Conservation (phyloP, 148 eudicot genomes). For the Tetragonia tetragonoides region DNA sequence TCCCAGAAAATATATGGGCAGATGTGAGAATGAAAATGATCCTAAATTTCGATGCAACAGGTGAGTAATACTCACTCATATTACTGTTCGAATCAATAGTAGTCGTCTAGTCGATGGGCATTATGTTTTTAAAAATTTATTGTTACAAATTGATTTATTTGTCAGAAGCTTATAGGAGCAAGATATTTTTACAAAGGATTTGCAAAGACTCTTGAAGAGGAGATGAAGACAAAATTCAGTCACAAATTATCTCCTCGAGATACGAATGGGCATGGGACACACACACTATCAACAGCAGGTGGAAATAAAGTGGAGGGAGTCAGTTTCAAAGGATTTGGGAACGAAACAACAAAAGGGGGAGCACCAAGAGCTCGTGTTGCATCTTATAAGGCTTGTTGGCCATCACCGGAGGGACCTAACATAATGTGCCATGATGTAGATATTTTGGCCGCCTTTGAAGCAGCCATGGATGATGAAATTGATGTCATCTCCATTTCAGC, state of each 20-base stretch:
- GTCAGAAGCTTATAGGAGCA: slow-evolving; percentile 17
- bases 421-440: slow-evolving; percentile 10
- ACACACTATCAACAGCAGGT: slow-evolving; percentile 12
- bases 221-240: too few species aligned
- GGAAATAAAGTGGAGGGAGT: neutral
- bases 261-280: neutral
- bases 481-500: slow-evolving; percentile 16
- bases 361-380: slow-evolving; percentile 24
- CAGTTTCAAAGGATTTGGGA: slow-evolving; percentile 5
- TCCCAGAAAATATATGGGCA: slow-evolving; percentile 11
- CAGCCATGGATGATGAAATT: slow-evolving; percentile 17
- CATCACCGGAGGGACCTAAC: neutral
- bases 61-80: too few species aligned
- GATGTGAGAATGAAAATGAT: slow-evolving; percentile 13
- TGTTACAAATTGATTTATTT: too few species aligned
- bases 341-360: slow-evolving; percentile 22
- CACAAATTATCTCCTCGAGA: too few species aligned
- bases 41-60: slow-evolving; percentile 5
- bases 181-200: slow-evolving; percentile 11
- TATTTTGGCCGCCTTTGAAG: slow-evolving; percentile 23
- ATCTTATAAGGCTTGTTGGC: slow-evolving; percentile 33
- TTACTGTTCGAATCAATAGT: too few species aligned
- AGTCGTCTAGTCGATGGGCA: too few species aligned
- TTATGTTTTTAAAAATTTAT: too few species aligned
- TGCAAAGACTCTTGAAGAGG: neutral